Percentiles rank a stretch among this genome's conserved stretches.
Evolutionary conservation across 768 basidiomycete species (phyloP).

Genomic region (Cubamyces lactineus): DNA sequence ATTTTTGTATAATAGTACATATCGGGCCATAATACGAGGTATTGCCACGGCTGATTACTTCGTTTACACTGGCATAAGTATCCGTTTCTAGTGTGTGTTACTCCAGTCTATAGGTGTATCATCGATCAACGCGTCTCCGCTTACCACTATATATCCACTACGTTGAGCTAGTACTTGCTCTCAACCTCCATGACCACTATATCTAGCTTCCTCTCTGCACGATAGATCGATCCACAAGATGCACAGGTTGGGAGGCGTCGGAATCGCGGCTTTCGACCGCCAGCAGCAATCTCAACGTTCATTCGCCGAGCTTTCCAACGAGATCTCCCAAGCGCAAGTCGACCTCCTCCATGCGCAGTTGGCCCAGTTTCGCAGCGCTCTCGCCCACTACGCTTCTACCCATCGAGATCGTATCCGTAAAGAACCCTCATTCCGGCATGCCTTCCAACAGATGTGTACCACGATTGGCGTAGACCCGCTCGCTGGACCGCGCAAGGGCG

Average conservation of each 20-base stretch:
- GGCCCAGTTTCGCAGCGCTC: slow-evolving; percentile 78
- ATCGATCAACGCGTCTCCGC: too few relatives aligned
- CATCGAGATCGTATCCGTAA: slow-evolving; percentile 84
- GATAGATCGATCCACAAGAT: slow-evolving; percentile 37
- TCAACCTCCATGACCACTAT: too few relatives aligned
- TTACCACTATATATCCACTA: too few relatives aligned
- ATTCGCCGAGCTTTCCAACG: slow-evolving; percentile 79
- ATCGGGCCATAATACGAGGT: too few relatives aligned
- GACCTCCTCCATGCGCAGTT: slow-evolving; percentile 81
- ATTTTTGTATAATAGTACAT: too few relatives aligned
- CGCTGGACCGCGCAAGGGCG: slow-evolving; percentile 80
- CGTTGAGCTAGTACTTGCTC: too few relatives aligned
- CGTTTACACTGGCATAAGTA: too few relatives aligned
- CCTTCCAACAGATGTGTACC: slow-evolving; percentile 95
- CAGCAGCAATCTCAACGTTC: slow-evolving; percentile 80
- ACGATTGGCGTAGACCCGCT: slow-evolving; percentile 95
- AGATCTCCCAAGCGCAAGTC: slow-evolving; percentile 77
- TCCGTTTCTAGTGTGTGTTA: too few relatives aligned
- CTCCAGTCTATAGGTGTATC: too few relatives aligned
- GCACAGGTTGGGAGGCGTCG: slow-evolving; percentile 80
- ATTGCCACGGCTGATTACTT: too few relatives aligned
- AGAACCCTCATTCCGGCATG: slow-evolving; percentile 87
- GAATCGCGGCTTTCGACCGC: slow-evolving; percentile 88
- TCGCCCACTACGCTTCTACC: slow-evolving; percentile 76
- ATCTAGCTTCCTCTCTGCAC: too few relatives aligned